Percentiles rank a stretch among this genome's conserved stretches.
These are phyloP conservation scores for Margaritispora aquatica DNA, from an alignment of 495 filamentous ascomycete species.

Conservation along the genomic window DNA sequence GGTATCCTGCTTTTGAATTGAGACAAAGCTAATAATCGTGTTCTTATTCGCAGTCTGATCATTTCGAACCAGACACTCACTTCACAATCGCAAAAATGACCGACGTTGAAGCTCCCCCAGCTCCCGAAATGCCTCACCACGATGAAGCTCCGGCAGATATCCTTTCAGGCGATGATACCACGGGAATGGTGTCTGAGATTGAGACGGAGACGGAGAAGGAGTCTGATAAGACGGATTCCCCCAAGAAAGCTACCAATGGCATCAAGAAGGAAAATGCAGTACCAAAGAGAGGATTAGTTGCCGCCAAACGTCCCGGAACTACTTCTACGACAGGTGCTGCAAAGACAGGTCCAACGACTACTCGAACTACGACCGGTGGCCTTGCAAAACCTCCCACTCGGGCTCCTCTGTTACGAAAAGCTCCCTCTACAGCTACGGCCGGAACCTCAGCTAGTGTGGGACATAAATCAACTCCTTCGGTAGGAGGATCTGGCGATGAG, in stretches of 20 bases:
- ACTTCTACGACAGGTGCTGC: conserved; percentile 15
- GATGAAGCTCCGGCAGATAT: conserved; percentile 14
- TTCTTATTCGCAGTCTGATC: not conserved
- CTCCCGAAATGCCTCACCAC: conserved; percentile 8
- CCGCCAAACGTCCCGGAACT: not conserved
- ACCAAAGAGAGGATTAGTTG: conserved; percentile 16
- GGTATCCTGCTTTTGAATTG: not conserved
- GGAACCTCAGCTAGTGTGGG: conserved; percentile 20
- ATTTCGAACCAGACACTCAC: not conserved
- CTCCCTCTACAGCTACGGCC: conserved; percentile 21
- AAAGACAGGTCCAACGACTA: conserved; percentile 16
- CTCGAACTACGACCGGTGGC: conserved; percentile 22
- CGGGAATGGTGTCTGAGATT: conserved; percentile 15
- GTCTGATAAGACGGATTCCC: not conserved
- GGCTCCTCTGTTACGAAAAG: conserved; percentile 18
- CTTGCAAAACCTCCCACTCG: conserved; percentile 26
- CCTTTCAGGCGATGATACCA: conserved; percentile 15
- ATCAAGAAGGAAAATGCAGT: conserved; percentile 25
- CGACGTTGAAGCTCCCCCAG: conserved; percentile 16
- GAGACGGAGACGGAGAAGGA: conserved; percentile 23
- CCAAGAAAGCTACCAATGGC: conserved; percentile 19
- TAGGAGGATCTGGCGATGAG: conserved; percentile 25
- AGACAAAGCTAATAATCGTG: not conserved
- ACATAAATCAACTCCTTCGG: conserved; percentile 19
- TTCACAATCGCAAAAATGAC: conserved; percentile 14